Conservation (phyloP, 345 rosid genomes). For the Capsella bursapastoris region DNA sequence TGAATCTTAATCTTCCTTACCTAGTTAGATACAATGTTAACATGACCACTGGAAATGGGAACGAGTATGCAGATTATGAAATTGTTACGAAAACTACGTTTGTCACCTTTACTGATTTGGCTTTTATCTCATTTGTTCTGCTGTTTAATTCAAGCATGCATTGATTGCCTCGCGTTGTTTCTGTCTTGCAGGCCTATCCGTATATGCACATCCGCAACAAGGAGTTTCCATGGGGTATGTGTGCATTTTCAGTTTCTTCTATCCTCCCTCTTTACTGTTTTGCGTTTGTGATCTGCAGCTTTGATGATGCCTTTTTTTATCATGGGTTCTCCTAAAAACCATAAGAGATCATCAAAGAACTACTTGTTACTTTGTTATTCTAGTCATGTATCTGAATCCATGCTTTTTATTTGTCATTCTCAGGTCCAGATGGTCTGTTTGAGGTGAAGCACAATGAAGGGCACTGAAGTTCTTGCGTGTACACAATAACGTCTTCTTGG, state of each 20-base stretch:
- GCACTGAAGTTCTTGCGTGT: constrained; percentile 22
- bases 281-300: background rate
- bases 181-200: constrained; percentile 63
- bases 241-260: background rate
- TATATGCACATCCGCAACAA: constrained; percentile 96
- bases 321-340: background rate
- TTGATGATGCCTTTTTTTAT: background rate
- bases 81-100: background rate
- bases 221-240: constrained; percentile 99
- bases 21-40: background rate
- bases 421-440: constrained; percentile 95
- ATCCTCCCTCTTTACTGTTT: background rate
- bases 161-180: background rate
- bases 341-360: background rate
- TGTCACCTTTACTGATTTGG: background rate
- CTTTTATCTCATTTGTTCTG: background rate
- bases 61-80: background rate
- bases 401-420: constrained; percentile 14
- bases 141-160: background rate
- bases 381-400: background rate
- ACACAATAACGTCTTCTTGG: constrained; percentile 10
- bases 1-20: background rate
- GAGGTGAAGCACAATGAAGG: constrained; percentile 68
- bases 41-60: background rate
- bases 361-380: background rate